phyloP scores from a whole-genome alignment of 75 land plant species.

The Selaginella moellendorffii region DNA sequence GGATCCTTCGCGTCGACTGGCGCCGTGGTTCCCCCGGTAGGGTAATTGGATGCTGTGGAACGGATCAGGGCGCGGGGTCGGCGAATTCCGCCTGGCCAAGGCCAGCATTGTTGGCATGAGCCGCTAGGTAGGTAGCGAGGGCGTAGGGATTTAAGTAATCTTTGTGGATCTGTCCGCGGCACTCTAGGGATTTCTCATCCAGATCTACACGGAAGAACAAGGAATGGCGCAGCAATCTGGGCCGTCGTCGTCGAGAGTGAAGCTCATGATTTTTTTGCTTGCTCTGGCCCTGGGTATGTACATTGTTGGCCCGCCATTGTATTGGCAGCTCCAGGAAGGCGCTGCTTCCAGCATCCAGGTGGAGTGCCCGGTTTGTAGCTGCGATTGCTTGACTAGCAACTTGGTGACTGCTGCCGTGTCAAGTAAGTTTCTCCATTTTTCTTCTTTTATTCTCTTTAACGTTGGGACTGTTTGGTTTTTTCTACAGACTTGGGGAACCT shows the following conservation, averaged over 20 bases:
- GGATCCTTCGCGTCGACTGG: too few relatives aligned
- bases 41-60: too few relatives aligned
- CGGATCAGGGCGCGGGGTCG: too few relatives aligned
- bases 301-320: background rate
- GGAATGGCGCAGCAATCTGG: constrained; percentile 2
- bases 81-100: too few relatives aligned
- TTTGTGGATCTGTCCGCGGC: too few relatives aligned
- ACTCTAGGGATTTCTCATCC: too few relatives aligned
- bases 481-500: constrained; percentile 4
- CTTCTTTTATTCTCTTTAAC: background rate
- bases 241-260: background rate
- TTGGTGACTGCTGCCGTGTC: constrained; percentile 8
- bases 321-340: background rate
- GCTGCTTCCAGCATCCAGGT: background rate
- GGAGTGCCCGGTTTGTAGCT: background rate
- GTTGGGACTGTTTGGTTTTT: background rate
- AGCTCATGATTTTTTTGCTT: background rate
- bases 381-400: background rate
- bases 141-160: too few relatives aligned
- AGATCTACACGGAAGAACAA: too few relatives aligned
- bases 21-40: too few relatives aligned
- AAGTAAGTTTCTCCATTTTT: background rate
- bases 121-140: too few relatives aligned
- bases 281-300: background rate
- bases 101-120: too few relatives aligned